phyloP scores from a whole-genome alignment of 2,329 filamentous ascomycete genomes.

The Bipolaris bicolor region DNA sequence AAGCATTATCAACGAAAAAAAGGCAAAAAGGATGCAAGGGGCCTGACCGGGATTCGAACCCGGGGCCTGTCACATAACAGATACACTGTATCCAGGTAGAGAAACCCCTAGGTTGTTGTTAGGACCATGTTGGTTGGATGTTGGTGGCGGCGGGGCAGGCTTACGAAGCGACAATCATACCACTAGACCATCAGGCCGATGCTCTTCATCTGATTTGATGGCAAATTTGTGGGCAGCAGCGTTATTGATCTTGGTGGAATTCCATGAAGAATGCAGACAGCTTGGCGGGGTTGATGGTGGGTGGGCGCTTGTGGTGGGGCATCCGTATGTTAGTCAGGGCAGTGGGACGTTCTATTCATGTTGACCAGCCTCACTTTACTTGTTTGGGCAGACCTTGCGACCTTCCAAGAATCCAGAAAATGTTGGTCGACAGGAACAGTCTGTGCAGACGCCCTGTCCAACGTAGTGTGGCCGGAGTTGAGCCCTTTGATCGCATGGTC shows the following conservation, averaged over 20 bases:
- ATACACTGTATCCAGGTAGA: constrained; percentile 30
- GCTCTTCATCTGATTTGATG: constrained; percentile 12
- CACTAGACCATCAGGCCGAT: constrained; percentile 42
- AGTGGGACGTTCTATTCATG: constrained; percentile 18
- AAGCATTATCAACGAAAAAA: background rate
- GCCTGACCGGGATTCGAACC: constrained; percentile 47
- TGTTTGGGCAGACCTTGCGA: constrained; percentile 24
- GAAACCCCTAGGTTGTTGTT: constrained; percentile 11
- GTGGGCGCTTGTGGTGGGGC: constrained; percentile 5
- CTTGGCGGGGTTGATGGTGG: background rate
- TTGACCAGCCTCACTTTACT: constrained; percentile 14
- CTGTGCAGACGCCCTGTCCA: background rate
- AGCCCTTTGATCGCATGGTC: background rate
- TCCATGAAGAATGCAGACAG: background rate
- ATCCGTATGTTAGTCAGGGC: constrained; percentile 7
- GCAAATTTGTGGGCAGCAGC: background rate
- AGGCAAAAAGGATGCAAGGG: constrained; percentile 14
- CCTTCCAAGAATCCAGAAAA: background rate
- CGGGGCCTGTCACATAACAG: constrained; percentile 47
- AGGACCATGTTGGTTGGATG: background rate
- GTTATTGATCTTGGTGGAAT: background rate
- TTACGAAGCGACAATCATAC: constrained; percentile 43
- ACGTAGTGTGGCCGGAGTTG: background rate
- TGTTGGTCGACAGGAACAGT: constrained; percentile 2
- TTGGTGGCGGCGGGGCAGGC: background rate